These are phyloP conservation scores for Davidsoniella virescens DNA, from an alignment of 2,329 filamentous ascomycete species.

Conservation along the genomic window DNA sequence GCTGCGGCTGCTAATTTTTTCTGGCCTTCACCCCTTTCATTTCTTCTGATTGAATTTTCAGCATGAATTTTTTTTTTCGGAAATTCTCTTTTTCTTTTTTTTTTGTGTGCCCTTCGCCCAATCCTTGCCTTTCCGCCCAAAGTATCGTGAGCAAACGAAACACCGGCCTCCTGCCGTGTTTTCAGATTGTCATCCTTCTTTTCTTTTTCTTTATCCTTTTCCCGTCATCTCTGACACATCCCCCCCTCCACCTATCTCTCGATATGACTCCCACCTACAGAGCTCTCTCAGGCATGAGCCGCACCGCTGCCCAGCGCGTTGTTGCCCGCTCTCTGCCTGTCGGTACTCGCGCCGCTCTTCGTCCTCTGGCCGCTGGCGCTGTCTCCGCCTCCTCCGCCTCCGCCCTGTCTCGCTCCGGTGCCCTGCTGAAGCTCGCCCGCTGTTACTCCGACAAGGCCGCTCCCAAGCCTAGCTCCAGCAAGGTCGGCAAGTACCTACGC, in stretches of 20 bases:
- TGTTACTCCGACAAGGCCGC: conserved; percentile 33
- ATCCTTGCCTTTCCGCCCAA: conserved; percentile 3
- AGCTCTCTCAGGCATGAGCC: conserved; percentile 22
- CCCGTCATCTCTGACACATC: neutral
- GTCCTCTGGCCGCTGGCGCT: conserved; percentile 18
- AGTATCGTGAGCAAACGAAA: conserved; percentile 2
- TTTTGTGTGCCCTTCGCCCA: conserved; percentile 8
- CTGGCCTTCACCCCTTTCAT: too few species aligned
- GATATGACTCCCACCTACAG: conserved; percentile 29
- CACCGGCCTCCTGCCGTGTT: neutral
- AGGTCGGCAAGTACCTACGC: conserved; percentile 52
- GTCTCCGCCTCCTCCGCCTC: conserved; percentile 18
- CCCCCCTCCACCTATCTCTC: conserved; percentile 3
- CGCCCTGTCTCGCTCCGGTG: conserved; percentile 14
- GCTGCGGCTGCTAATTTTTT: too few species aligned
- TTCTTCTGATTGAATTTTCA: too few species aligned
- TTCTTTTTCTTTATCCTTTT: conserved; percentile 9
- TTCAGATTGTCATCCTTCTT: conserved; percentile 3
- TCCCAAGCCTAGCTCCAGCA: conserved; percentile 33
- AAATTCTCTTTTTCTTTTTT: conserved; percentile 4
- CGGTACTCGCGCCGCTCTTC: conserved; percentile 13
- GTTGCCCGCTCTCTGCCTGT: conserved; percentile 10
- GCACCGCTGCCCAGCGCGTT: conserved; percentile 15
- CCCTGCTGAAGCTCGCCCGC: conserved; percentile 15
- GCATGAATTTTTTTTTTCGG: neutral